These are phyloP conservation scores for Aspergillus awamori DNA, from an alignment of 2,329 filamentous ascomycete species.

Conservation along the genomic window DNA sequence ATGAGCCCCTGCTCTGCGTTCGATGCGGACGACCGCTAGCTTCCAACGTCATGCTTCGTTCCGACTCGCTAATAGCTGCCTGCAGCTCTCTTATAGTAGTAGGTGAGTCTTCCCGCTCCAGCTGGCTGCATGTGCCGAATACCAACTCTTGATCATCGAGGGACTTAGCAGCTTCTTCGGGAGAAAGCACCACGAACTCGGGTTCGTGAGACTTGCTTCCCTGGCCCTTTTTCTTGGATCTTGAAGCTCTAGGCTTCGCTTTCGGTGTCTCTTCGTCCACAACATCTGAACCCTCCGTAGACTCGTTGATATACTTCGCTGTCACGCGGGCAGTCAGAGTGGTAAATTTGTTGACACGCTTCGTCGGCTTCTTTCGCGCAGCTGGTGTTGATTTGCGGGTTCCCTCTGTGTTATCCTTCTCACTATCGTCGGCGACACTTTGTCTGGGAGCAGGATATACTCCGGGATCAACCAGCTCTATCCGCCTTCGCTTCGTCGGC, in stretches of 20 bases:
- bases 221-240: constrained; percentile 21
- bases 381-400: constrained; percentile 14
- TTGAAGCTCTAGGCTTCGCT: constrained; percentile 7
- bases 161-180: constrained; percentile 66
- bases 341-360: constrained; percentile 68
- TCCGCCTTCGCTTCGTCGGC: constrained; percentile 41
- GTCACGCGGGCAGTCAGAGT: constrained; percentile 80
- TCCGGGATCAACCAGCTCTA: constrained; percentile 38
- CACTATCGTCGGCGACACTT: constrained; percentile 10
- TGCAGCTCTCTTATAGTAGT: constrained; percentile 49
- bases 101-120: constrained; percentile 73
- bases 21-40: neutral
- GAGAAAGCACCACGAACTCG: constrained; percentile 67
- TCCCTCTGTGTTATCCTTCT: constrained; percentile 20
- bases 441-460: constrained; percentile 18
- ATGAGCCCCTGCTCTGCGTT: neutral
- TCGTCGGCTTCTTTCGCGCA: constrained; percentile 44
- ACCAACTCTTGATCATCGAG: constrained; percentile 73
- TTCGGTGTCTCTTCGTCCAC: constrained; percentile 10
- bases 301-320: constrained; percentile 62
- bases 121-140: constrained; percentile 84
- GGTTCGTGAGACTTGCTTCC: constrained; percentile 32
- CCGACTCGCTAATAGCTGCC: constrained; percentile 35
- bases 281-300: constrained; percentile 27
- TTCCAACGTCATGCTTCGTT: constrained; percentile 22